phyloP scores from a whole-genome alignment of 495 filamentous ascomycete genomes.

The Neurospora tetrasperma region DNA sequence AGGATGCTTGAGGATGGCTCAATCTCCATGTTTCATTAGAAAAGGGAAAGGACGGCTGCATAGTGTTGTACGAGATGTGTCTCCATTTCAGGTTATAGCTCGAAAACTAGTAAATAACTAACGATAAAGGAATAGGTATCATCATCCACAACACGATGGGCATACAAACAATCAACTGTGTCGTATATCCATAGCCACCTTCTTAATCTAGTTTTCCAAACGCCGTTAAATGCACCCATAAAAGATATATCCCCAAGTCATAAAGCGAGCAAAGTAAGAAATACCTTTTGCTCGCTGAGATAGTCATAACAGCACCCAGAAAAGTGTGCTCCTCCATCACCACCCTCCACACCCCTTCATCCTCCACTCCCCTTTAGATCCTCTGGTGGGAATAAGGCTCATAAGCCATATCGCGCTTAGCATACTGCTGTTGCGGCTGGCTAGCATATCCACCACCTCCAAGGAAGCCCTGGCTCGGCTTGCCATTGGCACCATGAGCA shows the following conservation, averaged over 20 bases:
- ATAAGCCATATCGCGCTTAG: constrained; percentile 33
- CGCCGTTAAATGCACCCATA: background rate
- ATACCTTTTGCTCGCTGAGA: background rate
- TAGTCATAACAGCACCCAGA: background rate
- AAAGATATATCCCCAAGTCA: background rate
- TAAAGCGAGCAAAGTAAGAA: background rate
- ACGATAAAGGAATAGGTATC: background rate
- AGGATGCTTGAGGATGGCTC: no score
- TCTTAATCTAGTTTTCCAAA: background rate
- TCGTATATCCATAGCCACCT: background rate
- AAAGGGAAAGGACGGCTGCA: no score
- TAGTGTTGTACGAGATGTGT: background rate
- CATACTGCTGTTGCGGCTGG: constrained; percentile 15
- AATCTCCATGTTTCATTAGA: no score
- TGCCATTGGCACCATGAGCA: constrained; percentile 20
- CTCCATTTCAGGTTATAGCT: constrained; percentile 1
- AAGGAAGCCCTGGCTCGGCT: constrained; percentile 16
- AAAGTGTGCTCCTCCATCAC: background rate
- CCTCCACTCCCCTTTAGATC: constrained; percentile 18
- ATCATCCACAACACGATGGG: background rate
- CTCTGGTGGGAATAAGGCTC: constrained; percentile 43
- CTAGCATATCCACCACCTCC: background rate
- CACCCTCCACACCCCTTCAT: background rate
- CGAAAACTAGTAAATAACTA: background rate
- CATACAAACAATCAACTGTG: background rate